These are phyloP conservation scores for Besnoitia besnoiti DNA, from an alignment of 169 alveolate species.

Conservation along the genomic window DNA sequence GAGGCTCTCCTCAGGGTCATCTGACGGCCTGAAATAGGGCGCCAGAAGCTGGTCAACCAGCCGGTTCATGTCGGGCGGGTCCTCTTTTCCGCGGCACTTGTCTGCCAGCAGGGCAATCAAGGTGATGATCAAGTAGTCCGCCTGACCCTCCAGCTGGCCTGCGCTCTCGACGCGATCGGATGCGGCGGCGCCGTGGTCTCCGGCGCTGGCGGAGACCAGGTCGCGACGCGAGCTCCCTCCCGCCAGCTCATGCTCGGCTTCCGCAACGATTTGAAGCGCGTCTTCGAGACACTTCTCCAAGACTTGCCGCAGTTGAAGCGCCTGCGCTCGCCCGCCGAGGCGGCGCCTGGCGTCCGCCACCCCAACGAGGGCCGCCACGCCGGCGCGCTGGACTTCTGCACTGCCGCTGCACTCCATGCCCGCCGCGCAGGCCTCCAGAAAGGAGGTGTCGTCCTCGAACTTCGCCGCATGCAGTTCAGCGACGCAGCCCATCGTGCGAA, in stretches of 20 bases:
- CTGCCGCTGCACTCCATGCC: slow-evolving; percentile 22
- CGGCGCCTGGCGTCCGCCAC: slow-evolving; percentile 56
- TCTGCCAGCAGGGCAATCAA: slow-evolving; percentile 44
- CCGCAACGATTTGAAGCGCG: slow-evolving; percentile 16
- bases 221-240: not conserved
- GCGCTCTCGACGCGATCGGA: not conserved
- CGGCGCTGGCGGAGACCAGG: not conserved
- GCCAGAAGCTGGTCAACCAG: slow-evolving; percentile 57
- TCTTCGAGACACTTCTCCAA: slow-evolving; percentile 57
- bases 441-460: slow-evolving; percentile 49
- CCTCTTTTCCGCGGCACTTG: slow-evolving; percentile 48
- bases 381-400: slow-evolving; percentile 37
- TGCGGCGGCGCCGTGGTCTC: not conserved
- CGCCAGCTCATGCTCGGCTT: not conserved
- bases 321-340: slow-evolving; percentile 35
- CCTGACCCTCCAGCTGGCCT: not conserved
- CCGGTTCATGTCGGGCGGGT: slow-evolving; percentile 43
- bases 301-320: slow-evolving; percentile 48
- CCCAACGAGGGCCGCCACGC: slow-evolving; percentile 42
- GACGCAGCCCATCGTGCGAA: slow-evolving; percentile 24
- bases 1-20: slow-evolving; percentile 8
- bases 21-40: slow-evolving; percentile 40
- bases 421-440: slow-evolving; percentile 30
- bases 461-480: slow-evolving; percentile 16
- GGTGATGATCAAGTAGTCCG: slow-evolving; percentile 32